phyloP scores from a whole-genome alignment of 768 basidiomycete species.

The Rhodotorula taiwanensis region DNA sequence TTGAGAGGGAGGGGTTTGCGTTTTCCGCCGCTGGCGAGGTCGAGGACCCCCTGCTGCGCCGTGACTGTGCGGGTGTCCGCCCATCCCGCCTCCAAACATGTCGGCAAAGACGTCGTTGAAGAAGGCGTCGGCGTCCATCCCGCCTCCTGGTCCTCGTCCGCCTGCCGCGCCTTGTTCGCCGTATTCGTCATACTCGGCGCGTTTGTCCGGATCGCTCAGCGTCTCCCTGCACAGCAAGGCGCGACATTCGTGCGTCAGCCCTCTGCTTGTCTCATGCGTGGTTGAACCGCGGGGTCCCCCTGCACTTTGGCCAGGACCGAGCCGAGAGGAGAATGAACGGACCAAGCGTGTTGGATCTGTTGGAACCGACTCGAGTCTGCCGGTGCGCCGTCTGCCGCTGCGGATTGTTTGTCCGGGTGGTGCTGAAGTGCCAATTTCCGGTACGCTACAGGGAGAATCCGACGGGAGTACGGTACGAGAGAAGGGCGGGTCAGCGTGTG shows the following conservation, averaged over 20 bases:
- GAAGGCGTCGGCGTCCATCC: conserved; percentile 59
- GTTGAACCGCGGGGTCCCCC: too few relatives aligned
- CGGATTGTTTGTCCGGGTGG: conserved; percentile 52
- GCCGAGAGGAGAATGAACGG: too few relatives aligned
- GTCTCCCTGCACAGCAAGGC: conserved; percentile 51
- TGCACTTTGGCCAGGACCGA: too few relatives aligned
- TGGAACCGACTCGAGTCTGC: conserved; percentile 23
- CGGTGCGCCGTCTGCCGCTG: neutral
- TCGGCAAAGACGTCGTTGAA: conserved; percentile 66
- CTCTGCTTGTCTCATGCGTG: too few relatives aligned
- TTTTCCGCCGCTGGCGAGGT: conserved; percentile 44
- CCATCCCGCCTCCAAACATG: conserved; percentile 28
- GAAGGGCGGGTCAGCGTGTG: neutral
- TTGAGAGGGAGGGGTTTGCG: conserved; percentile 43
- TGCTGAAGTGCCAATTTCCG: conserved; percentile 81
- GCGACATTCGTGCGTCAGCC: too few relatives aligned
- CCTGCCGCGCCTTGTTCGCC: conserved; percentile 54
- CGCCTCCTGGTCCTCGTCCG: conserved; percentile 47
- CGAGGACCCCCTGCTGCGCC: conserved; percentile 36
- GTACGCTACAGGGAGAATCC: conserved; percentile 67
- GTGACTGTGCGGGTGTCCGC: conserved; percentile 18
- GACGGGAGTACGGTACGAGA: too few relatives aligned
- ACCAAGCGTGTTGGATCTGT: conserved; percentile 49
- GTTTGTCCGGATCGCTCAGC: conserved; percentile 60
- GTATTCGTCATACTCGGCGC: conserved; percentile 64